Base-by-base conservation (phyloP, 495 filamentous ascomycete genomes). In the Chaetomium tenue region DNA sequence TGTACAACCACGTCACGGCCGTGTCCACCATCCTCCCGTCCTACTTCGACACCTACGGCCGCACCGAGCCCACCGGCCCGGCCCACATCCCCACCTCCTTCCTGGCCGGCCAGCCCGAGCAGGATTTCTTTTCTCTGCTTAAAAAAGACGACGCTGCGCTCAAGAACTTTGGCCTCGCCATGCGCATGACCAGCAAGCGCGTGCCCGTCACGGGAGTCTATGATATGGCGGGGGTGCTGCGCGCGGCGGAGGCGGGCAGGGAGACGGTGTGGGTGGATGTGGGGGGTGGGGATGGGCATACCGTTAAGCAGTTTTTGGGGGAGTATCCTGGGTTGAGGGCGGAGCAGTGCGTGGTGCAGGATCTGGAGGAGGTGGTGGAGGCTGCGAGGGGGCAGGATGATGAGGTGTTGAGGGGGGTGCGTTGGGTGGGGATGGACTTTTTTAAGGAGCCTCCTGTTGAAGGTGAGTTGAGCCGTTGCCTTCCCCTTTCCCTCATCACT, bases 251-350 rank as follows among this genome's bases (percentile, higher is more conserved):
- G 18, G 26, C 63, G 0, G 63, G 60, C 4, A 51, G 48, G 44
- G 62, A 56, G 33, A 61, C 63, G 4, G 55, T 71, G 3, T 71
- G 77, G 58, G 75, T 78, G 4, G 77, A 79, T 55, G 66, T 78
- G n/a, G 77, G 77, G 22, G 77, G 77, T 15, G 72, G 77, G 2
- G 71, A 71, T 58, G 77, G 76, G 7, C 71, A 76, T 46, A 74
- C 70, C 28, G 65, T 77, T 3, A 68, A 67, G 42, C 59, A 71
- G 46, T 75, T 78, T 56, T 55, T 71, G 25, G 22, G 25, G 23
- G 59, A 47, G 25, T 62, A 75, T 64, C 58, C 69, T 11, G 53
- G 23, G 20, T 57, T 78, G n/a, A 65, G 63, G 3, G 65, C 65
- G 0, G 46, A 42, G 46, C 65, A 69, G 42, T 78, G 77, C 52